These are phyloP conservation scores for Globomyces sp. DNA, from an alignment of 371 early-diverging fungal species.

Conservation along the genomic window DNA sequence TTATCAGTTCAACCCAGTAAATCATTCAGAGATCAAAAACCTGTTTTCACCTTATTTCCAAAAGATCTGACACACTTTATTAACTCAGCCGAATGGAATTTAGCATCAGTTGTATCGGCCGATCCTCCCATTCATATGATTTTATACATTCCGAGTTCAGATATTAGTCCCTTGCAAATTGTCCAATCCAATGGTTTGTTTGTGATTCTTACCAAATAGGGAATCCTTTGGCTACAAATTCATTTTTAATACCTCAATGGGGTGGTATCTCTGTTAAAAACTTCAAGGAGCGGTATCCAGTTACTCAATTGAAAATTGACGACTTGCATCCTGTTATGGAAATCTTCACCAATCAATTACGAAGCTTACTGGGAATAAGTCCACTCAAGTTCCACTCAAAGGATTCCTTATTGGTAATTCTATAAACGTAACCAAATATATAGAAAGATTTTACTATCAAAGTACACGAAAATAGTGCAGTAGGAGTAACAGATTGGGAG, in stretches of 20 bases:
- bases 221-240: slow-evolving; percentile 51
- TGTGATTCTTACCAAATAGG: slow-evolving; percentile 6
- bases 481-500: slow-evolving; percentile 70
- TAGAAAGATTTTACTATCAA: slow-evolving; percentile 28
- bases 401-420: slow-evolving; percentile 6
- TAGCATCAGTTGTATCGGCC: slow-evolving; percentile 81
- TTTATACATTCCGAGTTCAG: slow-evolving; percentile 71
- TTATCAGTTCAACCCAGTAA: slow-evolving; percentile 62
- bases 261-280: slow-evolving; percentile 85
- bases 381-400: slow-evolving; percentile 2
- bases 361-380: slow-evolving; percentile 73
- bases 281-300: slow-evolving; percentile 25
- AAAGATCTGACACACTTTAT: slow-evolving; percentile 73
- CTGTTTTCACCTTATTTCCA: slow-evolving; percentile 54
- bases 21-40: slow-evolving; percentile 35
- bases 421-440: background rate
- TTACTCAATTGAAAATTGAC: slow-evolving; percentile 19
- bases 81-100: slow-evolving; percentile 88
- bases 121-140: slow-evolving; percentile 84
- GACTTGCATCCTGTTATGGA: slow-evolving; percentile 73
- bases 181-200: slow-evolving; percentile 51
- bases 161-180: slow-evolving; percentile 68
- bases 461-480: slow-evolving; percentile 17
- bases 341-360: slow-evolving; percentile 74
- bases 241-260: slow-evolving; percentile 90